Conservation (phyloP, 2,329 filamentous ascomycete genomes). For the Volutella citrinella region DNA sequence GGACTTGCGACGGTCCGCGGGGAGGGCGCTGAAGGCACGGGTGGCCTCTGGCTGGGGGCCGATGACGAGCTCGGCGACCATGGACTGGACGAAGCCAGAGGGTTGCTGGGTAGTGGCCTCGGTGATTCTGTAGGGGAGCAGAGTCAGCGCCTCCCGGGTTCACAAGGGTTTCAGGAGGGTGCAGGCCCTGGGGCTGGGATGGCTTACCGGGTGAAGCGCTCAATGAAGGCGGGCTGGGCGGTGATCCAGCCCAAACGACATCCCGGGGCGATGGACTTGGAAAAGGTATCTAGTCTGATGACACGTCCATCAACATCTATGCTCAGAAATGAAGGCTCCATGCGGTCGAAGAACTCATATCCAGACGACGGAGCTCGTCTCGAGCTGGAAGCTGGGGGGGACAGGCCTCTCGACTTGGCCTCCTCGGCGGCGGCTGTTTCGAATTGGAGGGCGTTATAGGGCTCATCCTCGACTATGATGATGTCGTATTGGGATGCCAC, state of each 20-base stretch:
- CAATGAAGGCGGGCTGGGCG: constrained; percentile 72
- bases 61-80: constrained; percentile 75
- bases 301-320: constrained; percentile 85
- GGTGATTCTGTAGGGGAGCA: constrained; percentile 53
- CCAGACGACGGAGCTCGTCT: constrained; percentile 49
- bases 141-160: no score
- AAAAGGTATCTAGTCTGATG: constrained; percentile 87
- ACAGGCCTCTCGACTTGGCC: constrained; percentile 44
- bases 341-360: constrained; percentile 76
- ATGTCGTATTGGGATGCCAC: constrained; percentile 82
- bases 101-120: constrained; percentile 80
- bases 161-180: no score
- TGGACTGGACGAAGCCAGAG: constrained; percentile 82
- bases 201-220: constrained; percentile 54
- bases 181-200: no score
- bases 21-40: constrained; percentile 42
- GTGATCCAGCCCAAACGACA: constrained; percentile 91
- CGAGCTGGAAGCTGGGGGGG: constrained; percentile 28
- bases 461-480: constrained; percentile 90
- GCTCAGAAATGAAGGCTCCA: constrained; percentile 78
- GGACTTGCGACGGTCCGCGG: constrained; percentile 44
- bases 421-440: constrained; percentile 61
- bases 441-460: constrained; percentile 93
- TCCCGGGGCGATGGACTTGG: constrained; percentile 87
- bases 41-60: constrained; percentile 56